A percentile compares a stretch with the other conserved stretches of the same genome.
These are phyloP conservation scores for Monilinia laxa DNA, from an alignment of 2,329 filamentous ascomycete species.

Conservation along the genomic window DNA sequence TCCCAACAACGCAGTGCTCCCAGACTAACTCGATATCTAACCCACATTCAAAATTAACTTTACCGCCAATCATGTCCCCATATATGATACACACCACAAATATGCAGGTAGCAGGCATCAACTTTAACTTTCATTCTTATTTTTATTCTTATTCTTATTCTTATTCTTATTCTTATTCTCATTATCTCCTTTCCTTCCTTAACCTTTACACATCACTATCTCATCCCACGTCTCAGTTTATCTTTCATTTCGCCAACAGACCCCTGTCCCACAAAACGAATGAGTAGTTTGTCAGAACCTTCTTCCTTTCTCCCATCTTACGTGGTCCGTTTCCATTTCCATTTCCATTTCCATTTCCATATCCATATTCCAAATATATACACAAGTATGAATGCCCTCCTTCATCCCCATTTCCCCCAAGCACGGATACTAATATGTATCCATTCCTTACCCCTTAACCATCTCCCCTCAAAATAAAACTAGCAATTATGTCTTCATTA, in stretches of 20 bases:
- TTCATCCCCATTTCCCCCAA: background rate
- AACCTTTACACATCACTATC: background rate
- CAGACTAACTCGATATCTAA: too few relatives aligned
- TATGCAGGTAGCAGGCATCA: background rate
- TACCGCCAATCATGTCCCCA: too few relatives aligned
- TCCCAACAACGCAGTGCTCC: too few relatives aligned
- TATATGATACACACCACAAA: background rate
- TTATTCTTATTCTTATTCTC: conserved; percentile 8
- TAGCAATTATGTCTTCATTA: conserved; percentile 19
- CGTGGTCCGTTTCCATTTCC: background rate
- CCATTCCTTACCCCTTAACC: background rate
- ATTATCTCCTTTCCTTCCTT: background rate
- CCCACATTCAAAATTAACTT: too few relatives aligned
- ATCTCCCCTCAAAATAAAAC: conserved; percentile 11
- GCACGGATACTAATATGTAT: background rate
- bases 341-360: conserved; percentile 1
- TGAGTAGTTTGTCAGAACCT: background rate
- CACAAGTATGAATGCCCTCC: conserved; percentile 3
- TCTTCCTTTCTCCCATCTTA: background rate
- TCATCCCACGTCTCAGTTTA: background rate
- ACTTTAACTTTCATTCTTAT: conserved; percentile 1
- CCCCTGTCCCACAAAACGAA: background rate
- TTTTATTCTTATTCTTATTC: conserved; percentile 11
- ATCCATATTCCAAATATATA: conserved; percentile 14
- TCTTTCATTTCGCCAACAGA: background rate